Evolutionary conservation across 2,329 filamentous ascomycete genomes (phyloP), one percentile per base, ranked within the genome.

Genomic region (Zasmidium cellare): DNA sequence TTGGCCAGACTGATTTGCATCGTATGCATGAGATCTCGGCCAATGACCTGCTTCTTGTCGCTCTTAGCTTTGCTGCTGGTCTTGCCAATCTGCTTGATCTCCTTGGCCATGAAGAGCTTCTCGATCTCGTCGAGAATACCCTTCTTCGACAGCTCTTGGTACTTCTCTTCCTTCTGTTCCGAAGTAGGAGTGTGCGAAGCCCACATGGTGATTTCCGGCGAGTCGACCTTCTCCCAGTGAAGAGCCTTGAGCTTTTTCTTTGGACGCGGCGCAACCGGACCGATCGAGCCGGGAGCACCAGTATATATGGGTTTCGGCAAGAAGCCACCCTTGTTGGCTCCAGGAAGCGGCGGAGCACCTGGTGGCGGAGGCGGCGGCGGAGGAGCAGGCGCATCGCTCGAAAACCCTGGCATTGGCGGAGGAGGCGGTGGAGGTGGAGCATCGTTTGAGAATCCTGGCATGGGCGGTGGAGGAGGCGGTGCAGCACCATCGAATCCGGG

Each of bases 241-340:
- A 99, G 83, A 58, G 93, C 93, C 85, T 99, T 99, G 75, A 99
- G 91, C 82, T 97, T 99, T 86, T 96, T 97, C 84, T 97, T 97
- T 20, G 94, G 92, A 67, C 93, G 83, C 53, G 92, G 90, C 60
- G 92, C 89, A 35, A 91, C 88, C 68, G 96, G 77, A 46, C 88
- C 86, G 65, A 91, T 80, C 7, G 85, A 83, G 20, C 85, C 77
- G 14, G 82, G 71, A 3, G 82, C 72, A 19, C 79, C 76, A 60
- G 84, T 83, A 57, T 80, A 79, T 28, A 82, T 80, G 64, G 85
- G 80, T 63, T 87, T 84, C 49, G 87, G 82, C 61, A 96, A 77
- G 77, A 89, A 97, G 62, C 91, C 87, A 45, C 90, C 90, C 60
- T 80, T 76, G 72, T 79, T 82, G 20, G 74, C 75, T 14, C 83